phyloP scores from a whole-genome alignment of 306 rosid genomes.

The Adenanthera pavonina region DNA sequence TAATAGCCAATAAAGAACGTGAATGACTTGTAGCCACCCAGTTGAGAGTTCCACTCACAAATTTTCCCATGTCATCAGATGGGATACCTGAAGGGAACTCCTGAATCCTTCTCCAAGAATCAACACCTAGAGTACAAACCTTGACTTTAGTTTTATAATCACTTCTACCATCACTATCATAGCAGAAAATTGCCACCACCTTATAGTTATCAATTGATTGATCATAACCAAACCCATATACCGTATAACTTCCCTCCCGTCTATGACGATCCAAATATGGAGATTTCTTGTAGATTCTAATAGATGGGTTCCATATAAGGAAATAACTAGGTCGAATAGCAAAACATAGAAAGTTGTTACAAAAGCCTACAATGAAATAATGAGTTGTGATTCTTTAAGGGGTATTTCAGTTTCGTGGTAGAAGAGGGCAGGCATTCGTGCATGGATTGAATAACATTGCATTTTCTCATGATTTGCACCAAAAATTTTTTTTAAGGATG shows the following conservation, averaged over 20 bases:
- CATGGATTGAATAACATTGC: slow-evolving; percentile 1
- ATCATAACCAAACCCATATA: slow-evolving; percentile 48
- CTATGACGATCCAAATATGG: slow-evolving; percentile 2
- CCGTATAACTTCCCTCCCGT: background rate
- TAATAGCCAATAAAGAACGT: background rate
- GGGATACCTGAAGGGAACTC: slow-evolving; percentile 24
- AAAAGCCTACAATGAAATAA: slow-evolving; percentile 39
- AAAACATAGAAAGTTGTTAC: slow-evolving; percentile 47
- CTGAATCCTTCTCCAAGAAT: slow-evolving; percentile 42
- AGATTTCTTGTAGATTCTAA: slow-evolving; percentile 18
- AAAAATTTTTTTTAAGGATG: too few species aligned
- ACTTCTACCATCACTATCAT: background rate
- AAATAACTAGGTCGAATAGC: background rate
- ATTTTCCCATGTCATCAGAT: background rate
- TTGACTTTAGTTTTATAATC: slow-evolving; percentile 8
- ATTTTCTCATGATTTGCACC: background rate
- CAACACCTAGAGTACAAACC: slow-evolving; percentile 35
- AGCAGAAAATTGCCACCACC: slow-evolving; percentile 36
- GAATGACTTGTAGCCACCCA: slow-evolving; percentile 21
- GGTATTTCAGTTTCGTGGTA: background rate
- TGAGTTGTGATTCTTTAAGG: background rate
- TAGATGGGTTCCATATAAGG: slow-evolving; percentile 44
- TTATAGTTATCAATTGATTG: slow-evolving; percentile 31
- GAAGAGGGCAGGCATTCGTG: background rate
- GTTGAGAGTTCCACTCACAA: slow-evolving; percentile 45